phyloP scores from a whole-genome alignment of 768 basidiomycete species.

The Pilatotrama ljubarskyi region DNA sequence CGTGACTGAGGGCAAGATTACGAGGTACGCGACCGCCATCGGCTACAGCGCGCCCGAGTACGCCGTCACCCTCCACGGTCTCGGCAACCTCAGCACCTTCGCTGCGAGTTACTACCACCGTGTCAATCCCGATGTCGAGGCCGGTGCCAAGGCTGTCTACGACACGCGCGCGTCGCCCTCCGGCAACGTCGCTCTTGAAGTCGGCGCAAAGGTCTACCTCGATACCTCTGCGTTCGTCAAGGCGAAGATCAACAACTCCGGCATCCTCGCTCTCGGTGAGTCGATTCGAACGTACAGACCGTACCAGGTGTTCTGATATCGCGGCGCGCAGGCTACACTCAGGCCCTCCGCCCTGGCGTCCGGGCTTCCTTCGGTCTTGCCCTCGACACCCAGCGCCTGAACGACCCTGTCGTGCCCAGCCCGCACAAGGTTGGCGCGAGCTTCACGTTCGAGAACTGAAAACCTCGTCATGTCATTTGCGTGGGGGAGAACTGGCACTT shows the following conservation, averaged over 20 bases:
- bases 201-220: slow-evolving; percentile 91
- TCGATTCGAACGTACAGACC: neutral
- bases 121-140: slow-evolving; percentile 88
- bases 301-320: neutral
- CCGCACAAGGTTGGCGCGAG: slow-evolving; percentile 83
- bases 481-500: slow-evolving; percentile 3
- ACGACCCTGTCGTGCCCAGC: slow-evolving; percentile 59
- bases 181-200: slow-evolving; percentile 81
- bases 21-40: slow-evolving; percentile 87
- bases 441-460: slow-evolving; percentile 64
- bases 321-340: slow-evolving; percentile 70
- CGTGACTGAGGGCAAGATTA: slow-evolving; percentile 89
- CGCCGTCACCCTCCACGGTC: slow-evolving; percentile 89
- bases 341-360: slow-evolving; percentile 90
- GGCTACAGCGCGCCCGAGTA: slow-evolving; percentile 98
- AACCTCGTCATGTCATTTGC: neutral
- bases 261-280: slow-evolving; percentile 82
- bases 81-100: slow-evolving; percentile 93
- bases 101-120: slow-evolving; percentile 98
- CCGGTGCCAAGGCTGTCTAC: slow-evolving; percentile 95
- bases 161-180: slow-evolving; percentile 88
- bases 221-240: slow-evolving; percentile 92
- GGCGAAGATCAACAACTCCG: slow-evolving; percentile 97
- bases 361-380: slow-evolving; percentile 93
- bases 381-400: slow-evolving; percentile 90